phyloP scores from a whole-genome alignment of 495 filamentous ascomycete species.

The Aspergillus avenaceus region DNA sequence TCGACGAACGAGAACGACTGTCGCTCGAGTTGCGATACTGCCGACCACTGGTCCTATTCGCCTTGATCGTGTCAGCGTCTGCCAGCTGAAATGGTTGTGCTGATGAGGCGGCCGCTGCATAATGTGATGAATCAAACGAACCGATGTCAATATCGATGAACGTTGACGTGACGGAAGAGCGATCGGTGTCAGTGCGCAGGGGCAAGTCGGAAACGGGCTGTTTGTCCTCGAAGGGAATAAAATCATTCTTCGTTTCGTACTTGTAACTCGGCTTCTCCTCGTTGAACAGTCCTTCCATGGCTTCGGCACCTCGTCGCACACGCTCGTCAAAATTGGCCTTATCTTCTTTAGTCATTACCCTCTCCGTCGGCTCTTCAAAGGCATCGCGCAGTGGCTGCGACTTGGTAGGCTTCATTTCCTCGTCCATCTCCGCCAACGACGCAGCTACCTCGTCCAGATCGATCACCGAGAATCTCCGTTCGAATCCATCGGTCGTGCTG shows the following conservation, averaged over 20 bases:
- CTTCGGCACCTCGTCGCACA: slow-evolving; percentile 44
- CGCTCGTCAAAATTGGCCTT: slow-evolving; percentile 46
- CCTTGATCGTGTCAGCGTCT: slow-evolving; percentile 47
- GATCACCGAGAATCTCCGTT: slow-evolving; percentile 51
- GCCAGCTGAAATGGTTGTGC: slow-evolving; percentile 46
- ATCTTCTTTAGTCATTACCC: slow-evolving; percentile 33
- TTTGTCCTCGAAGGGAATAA: slow-evolving; percentile 35
- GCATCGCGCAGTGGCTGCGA: slow-evolving; percentile 18
- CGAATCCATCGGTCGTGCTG: slow-evolving; percentile 80
- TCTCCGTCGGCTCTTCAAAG: slow-evolving; percentile 20
- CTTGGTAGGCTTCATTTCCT: slow-evolving; percentile 26
- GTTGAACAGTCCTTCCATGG: slow-evolving; percentile 47
- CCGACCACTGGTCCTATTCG: slow-evolving; percentile 41
- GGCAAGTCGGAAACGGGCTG: slow-evolving; percentile 42
- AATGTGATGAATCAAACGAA: slow-evolving; percentile 44
- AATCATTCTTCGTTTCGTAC: slow-evolving; percentile 46
- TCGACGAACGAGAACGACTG: slow-evolving; percentile 28
- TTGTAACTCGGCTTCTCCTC: slow-evolving; percentile 43
- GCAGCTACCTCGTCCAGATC: slow-evolving; percentile 44
- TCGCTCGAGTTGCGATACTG: slow-evolving; percentile 35
- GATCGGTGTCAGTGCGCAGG: slow-evolving; percentile 45
- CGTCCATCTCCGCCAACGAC: slow-evolving; percentile 36
- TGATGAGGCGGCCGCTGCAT: slow-evolving; percentile 40
- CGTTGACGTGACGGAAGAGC: slow-evolving; percentile 44
- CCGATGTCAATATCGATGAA: slow-evolving; percentile 48